Percentiles rank a stretch among this genome's conserved stretches.
phyloP scores from a whole-genome alignment of 2,329 filamentous ascomycete genomes.

The Botrytis squamosa region DNA sequence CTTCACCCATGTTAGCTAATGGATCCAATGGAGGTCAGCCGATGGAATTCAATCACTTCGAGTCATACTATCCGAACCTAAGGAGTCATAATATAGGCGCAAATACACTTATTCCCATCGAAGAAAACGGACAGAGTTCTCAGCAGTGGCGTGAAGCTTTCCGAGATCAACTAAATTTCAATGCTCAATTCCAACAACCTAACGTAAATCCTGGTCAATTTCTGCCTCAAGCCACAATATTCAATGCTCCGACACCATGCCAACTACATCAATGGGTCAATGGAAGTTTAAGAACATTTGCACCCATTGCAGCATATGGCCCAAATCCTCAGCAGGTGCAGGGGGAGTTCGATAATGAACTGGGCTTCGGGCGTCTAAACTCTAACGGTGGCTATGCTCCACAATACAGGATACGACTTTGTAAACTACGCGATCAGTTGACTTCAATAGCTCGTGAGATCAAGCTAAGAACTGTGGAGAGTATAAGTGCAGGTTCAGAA shows the following conservation, averaged over 20 bases:
- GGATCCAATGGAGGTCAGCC: not conserved
- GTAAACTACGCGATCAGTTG: not conserved
- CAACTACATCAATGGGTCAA: not conserved
- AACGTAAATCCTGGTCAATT: not conserved
- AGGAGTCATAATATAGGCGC: fast-evolving
- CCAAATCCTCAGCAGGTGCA: not conserved
- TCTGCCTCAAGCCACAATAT: not conserved
- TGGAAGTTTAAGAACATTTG: not conserved
- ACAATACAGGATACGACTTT: too few relatives aligned
- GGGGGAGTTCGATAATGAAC: not conserved
- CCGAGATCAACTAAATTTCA: not conserved
- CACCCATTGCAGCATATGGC: not conserved
- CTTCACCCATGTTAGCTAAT: not conserved
- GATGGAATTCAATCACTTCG: not conserved
- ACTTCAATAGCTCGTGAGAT: not conserved
- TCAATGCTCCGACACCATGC: not conserved
- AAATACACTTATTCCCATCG: not conserved
- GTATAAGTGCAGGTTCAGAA: not conserved
- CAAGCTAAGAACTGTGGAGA: not conserved
- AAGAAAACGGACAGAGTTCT: not conserved
- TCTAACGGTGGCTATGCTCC: too few relatives aligned
- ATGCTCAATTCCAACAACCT: not conserved
- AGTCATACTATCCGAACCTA: not conserved
- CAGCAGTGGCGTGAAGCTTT: not conserved
- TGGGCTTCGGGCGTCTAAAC: too few relatives aligned